A percentile compares a stretch with the other conserved stretches of the same genome.
These are phyloP conservation scores for Thalassiosira oceanica DNA, from an alignment of 352 stramenopile species.

Conservation along the genomic window DNA sequence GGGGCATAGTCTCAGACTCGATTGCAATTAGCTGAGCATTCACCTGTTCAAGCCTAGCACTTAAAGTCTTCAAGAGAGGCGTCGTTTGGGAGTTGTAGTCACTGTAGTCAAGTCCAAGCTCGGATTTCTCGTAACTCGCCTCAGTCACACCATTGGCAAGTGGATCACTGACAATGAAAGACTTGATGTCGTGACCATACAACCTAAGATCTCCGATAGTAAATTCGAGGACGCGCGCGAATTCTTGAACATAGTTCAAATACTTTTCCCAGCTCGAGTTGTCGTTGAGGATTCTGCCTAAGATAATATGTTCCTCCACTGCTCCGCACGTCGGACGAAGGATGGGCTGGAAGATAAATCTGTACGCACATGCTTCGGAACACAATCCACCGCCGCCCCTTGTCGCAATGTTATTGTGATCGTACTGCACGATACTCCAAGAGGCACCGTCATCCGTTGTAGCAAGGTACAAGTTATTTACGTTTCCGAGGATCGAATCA, in stretches of 20 bases:
- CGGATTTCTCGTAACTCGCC: conserved; percentile 3
- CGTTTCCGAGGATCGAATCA: background rate
- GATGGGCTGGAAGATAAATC: too few species aligned
- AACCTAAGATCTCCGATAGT: background rate
- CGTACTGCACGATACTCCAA: background rate
- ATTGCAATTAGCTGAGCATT: conserved; percentile 6
- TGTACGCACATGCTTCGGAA: too few species aligned
- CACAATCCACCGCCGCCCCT: too few species aligned
- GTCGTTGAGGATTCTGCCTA: too few species aligned
- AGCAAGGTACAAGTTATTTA: background rate
- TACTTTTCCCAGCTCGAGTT: conserved; percentile 5
- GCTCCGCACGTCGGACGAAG: too few species aligned
- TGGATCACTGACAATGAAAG: background rate
- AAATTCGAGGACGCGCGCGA: background rate
- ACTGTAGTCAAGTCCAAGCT: conserved; percentile 2
- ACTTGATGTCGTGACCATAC: conserved; percentile 3
- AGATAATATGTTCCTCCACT: too few species aligned
- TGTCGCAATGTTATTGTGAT: background rate
- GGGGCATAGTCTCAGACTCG: too few species aligned
- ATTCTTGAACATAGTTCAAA: conserved; percentile 4
- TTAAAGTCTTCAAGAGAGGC: conserved; percentile 2
- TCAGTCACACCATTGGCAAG: background rate
- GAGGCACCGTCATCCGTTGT: background rate
- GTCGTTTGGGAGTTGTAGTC: conserved; percentile 1
- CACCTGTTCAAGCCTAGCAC: conserved; percentile 1